Conservation (phyloP, 192 early-diverging fungal species). For the Coemansia reversa region DNA sequence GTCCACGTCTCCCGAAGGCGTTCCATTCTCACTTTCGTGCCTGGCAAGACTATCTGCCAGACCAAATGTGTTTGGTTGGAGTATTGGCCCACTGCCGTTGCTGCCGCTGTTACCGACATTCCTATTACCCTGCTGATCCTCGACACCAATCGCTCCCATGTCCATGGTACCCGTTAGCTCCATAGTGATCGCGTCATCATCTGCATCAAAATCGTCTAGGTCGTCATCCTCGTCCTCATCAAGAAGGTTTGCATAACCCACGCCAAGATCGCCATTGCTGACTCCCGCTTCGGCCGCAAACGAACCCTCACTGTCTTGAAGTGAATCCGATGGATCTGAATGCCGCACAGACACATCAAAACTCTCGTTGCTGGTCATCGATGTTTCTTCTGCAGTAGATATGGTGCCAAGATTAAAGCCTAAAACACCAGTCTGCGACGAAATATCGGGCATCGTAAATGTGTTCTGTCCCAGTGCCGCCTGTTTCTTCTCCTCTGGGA, state of each 20-base stretch:
- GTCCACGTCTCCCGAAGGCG: slow-evolving; percentile 7
- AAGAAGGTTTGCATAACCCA: slow-evolving; percentile 14
- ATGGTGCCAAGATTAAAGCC: slow-evolving; percentile 45
- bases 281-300: slow-evolving; percentile 14
- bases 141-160: slow-evolving; percentile 20
- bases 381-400: slow-evolving; percentile 42
- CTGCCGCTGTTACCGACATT: background rate
- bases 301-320: slow-evolving; percentile 36
- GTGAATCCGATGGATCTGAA: slow-evolving; percentile 42
- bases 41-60: background rate
- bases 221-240: slow-evolving; percentile 22
- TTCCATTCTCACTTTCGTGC: background rate
- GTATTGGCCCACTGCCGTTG: background rate
- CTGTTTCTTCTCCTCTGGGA: slow-evolving; percentile 40
- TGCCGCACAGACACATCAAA: slow-evolving; percentile 54
- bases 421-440: slow-evolving; percentile 45
- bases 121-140: background rate
- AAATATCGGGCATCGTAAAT: slow-evolving; percentile 47
- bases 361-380: slow-evolving; percentile 52
- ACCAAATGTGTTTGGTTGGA: background rate
- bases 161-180: slow-evolving; percentile 42
- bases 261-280: background rate
- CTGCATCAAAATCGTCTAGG: slow-evolving; percentile 21
- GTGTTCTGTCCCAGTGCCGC: slow-evolving; percentile 18
- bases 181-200: slow-evolving; percentile 49